phyloP scores from a whole-genome alignment of 1,284 basidiomycete species.

The Porphyrellus sp. region DNA sequence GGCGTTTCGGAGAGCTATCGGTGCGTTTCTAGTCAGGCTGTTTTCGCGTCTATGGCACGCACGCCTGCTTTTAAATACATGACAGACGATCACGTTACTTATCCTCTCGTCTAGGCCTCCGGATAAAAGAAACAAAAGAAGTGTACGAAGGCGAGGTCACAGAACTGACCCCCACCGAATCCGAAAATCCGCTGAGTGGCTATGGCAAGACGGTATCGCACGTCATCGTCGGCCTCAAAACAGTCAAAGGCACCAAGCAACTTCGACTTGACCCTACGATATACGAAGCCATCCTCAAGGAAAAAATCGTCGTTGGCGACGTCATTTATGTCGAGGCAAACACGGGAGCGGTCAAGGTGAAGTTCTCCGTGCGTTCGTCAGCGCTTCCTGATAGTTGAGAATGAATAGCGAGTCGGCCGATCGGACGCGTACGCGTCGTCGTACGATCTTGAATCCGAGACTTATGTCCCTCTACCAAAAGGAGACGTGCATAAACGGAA shows the following conservation, averaged over 20 bases:
- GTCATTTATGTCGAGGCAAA: slow-evolving; percentile 96
- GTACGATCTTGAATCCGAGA: slow-evolving; percentile 97
- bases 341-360: slow-evolving; percentile 92
- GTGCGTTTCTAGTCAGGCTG: slow-evolving; percentile 46
- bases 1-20: slow-evolving; percentile 92
- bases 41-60: background rate
- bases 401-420: slow-evolving; percentile 80
- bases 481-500: slow-evolving; percentile 78
- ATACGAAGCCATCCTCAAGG: slow-evolving; percentile 97
- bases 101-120: slow-evolving; percentile 57
- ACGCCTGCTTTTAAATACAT: background rate
- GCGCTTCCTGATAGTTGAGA: background rate
- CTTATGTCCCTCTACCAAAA: slow-evolving; percentile 96
- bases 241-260: slow-evolving; percentile 98
- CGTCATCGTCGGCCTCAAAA: slow-evolving; percentile 95
- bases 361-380: slow-evolving; percentile 16
- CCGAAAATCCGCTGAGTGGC: slow-evolving; percentile 92
- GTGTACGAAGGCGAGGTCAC: slow-evolving; percentile 99
- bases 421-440: slow-evolving; percentile 99
- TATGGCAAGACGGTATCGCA: slow-evolving; percentile 99
- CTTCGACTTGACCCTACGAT: slow-evolving; percentile 92
- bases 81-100: background rate
- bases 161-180: slow-evolving; percentile 92
- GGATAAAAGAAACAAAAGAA: slow-evolving; percentile 98
- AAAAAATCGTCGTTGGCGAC: slow-evolving; percentile 95